These are phyloP conservation scores for Fusarium sp. DNA, from an alignment of 2,329 filamentous ascomycete species.

Conservation along the genomic window DNA sequence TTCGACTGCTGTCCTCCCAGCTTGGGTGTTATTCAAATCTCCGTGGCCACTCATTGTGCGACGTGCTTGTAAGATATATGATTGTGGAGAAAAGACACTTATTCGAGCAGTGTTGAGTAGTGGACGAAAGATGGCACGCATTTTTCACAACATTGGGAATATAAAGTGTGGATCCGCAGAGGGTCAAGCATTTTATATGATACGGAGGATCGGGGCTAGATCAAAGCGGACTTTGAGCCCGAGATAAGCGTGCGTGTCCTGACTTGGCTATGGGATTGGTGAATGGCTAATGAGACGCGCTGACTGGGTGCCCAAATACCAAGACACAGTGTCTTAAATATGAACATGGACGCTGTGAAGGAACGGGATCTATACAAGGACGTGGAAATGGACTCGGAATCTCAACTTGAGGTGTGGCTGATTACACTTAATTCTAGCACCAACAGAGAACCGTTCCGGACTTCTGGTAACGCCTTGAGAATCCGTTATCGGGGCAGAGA, in stretches of 20 bases:
- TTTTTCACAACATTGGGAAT: not conserved
- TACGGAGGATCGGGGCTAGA: not conserved
- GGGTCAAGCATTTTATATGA: not conserved
- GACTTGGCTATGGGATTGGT: not conserved
- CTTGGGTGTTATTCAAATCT: conserved; percentile 4
- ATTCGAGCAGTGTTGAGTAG: not conserved
- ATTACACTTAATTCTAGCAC: not conserved
- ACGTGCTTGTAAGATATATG: too few species aligned
- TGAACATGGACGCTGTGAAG: too few species aligned
- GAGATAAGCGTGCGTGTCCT: not conserved
- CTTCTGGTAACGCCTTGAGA: not conserved
- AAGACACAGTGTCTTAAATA: too few species aligned
- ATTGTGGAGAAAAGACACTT: too few species aligned
- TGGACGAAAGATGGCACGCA: not conserved
- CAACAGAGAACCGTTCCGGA: not conserved
- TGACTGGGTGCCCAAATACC: too few species aligned
- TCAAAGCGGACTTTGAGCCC: not conserved
- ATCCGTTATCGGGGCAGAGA: not conserved
- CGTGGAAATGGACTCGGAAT: too few species aligned
- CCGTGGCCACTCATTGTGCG: not conserved
- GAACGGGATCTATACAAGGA: too few species aligned
- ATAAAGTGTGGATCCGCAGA: too few species aligned
- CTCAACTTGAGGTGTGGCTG: not conserved
- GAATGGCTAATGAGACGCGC: too few species aligned
- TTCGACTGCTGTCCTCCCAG: not conserved